Percentiles rank a stretch among this genome's conserved stretches.
phyloP scores from a whole-genome alignment of 345 rosid species.

The Leavenworthia alabamica region DNA sequence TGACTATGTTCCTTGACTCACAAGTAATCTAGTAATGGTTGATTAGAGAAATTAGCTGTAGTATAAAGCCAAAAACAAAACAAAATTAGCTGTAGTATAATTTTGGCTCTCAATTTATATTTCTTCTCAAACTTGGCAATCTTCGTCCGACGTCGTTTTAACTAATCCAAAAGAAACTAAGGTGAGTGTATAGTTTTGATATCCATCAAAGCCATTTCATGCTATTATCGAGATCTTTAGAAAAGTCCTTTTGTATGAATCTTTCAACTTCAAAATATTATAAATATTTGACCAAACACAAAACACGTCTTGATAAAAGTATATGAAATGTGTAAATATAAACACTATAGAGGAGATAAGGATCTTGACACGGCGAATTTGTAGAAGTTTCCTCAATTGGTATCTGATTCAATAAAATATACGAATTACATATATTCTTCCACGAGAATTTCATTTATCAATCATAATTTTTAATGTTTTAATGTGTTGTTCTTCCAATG shows the following conservation, averaged over 20 bases:
- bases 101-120: constrained; percentile 7
- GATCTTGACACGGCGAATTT: not conserved
- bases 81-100: constrained; percentile 12
- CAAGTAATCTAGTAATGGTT: constrained; percentile 11
- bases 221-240: not conserved
- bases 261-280: not conserved
- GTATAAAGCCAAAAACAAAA: too few species aligned
- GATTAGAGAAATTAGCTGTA: constrained; percentile 15
- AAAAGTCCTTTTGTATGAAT: not conserved
- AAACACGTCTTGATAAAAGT: too few species aligned
- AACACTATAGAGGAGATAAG: too few species aligned
- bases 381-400: not conserved
- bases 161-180: not conserved
- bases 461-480: not conserved
- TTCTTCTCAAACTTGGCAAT: not conserved
- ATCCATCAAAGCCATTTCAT: not conserved
- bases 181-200: not conserved
- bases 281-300: not conserved
- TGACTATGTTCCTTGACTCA: constrained; percentile 26
- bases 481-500: not conserved
- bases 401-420: not conserved
- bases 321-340: too few species aligned
- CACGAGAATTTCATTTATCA: not conserved
- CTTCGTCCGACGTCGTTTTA: not conserved
- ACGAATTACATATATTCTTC: not conserved